Percentiles rank a stretch among this genome's conserved stretches.
These are phyloP conservation scores for Vaccinium darrowii DNA, from an alignment of 148 eudicot species.

Conservation along the genomic window DNA sequence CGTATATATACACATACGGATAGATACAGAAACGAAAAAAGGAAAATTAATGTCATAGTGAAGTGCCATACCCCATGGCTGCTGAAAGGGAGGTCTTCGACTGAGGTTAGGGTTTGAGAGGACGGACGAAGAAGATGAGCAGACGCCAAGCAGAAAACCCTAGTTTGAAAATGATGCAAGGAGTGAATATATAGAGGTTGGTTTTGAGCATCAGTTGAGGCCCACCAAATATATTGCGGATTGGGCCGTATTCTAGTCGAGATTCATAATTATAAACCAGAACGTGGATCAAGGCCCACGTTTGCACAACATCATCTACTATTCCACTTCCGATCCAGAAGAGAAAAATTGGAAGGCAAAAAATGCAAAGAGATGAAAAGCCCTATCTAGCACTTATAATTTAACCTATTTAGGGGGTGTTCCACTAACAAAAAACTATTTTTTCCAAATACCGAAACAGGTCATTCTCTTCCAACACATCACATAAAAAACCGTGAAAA, in stretches of 20 bases:
- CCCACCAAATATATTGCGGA: background rate
- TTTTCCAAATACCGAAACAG: too few species aligned
- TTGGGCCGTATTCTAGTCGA: background rate
- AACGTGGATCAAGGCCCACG: background rate
- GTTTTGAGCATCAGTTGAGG: background rate
- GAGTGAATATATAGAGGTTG: background rate
- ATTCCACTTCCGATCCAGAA: too few species aligned
- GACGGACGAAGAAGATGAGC: constrained; percentile 8
- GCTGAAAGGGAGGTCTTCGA: constrained; percentile 13
- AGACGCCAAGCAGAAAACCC: constrained; percentile 15
- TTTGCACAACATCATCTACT: background rate
- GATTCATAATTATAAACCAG: background rate
- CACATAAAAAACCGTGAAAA: too few species aligned
- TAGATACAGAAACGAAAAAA: background rate
- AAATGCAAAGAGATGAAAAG: too few species aligned
- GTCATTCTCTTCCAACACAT: too few species aligned
- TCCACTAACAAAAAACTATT: too few species aligned
- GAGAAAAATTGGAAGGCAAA: too few species aligned
- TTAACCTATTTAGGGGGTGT: too few species aligned
- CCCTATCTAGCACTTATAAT: too few species aligned
- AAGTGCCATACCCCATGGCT: constrained; percentile 26
- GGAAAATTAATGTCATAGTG: background rate
- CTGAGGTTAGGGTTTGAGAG: background rate
- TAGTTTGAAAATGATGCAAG: background rate
- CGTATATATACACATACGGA: background rate